Conservation (phyloP, 2,329 filamentous ascomycete genomes). For the Penicillium sp. region DNA sequence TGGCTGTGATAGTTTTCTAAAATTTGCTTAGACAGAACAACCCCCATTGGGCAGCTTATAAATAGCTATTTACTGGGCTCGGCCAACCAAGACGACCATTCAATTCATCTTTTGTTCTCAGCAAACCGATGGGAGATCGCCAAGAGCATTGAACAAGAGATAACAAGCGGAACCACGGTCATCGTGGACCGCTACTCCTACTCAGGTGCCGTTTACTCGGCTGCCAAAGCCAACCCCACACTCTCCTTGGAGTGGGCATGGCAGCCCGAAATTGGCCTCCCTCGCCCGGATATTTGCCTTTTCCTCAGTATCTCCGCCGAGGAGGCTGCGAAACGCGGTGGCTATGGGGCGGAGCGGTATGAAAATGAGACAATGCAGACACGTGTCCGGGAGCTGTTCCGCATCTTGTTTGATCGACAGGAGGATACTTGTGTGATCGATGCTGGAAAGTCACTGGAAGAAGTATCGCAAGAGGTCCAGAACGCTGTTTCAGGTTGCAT, state of each 20-base stretch:
- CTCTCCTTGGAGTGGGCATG: conserved; percentile 78
- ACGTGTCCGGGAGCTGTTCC: conserved; percentile 73
- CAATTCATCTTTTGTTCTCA: conserved; percentile 85
- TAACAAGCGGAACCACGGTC: conserved; percentile 69
- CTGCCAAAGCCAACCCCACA: conserved; percentile 74
- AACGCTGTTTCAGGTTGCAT: conserved; percentile 30
- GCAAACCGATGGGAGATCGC: conserved; percentile 83
- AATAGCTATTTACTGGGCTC: conserved; percentile 74
- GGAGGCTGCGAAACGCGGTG: conserved; percentile 72
- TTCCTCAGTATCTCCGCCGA: conserved; percentile 80
- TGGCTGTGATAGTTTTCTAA: conserved; percentile 12
- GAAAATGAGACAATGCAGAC: conserved; percentile 81
- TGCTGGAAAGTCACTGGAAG: conserved; percentile 52
- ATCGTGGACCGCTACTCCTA: conserved; percentile 94
- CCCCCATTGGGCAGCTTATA: conserved; percentile 84
- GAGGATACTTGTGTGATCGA: conserved; percentile 55
- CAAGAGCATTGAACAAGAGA: conserved; percentile 42
- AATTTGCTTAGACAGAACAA: conserved; percentile 65
- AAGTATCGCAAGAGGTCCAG: conserved; percentile 49
- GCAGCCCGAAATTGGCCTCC: conserved; percentile 79
- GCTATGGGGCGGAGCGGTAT: conserved; percentile 85
- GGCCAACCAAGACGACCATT: conserved; percentile 77
- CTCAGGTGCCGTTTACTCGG: conserved; percentile 88
- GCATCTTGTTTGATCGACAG: conserved; percentile 48
- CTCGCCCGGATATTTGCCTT: conserved; percentile 80